Evolutionary conservation across 1,284 basidiomycete genomes (phyloP).

Genomic region (Sanghuangporus baumii): DNA sequence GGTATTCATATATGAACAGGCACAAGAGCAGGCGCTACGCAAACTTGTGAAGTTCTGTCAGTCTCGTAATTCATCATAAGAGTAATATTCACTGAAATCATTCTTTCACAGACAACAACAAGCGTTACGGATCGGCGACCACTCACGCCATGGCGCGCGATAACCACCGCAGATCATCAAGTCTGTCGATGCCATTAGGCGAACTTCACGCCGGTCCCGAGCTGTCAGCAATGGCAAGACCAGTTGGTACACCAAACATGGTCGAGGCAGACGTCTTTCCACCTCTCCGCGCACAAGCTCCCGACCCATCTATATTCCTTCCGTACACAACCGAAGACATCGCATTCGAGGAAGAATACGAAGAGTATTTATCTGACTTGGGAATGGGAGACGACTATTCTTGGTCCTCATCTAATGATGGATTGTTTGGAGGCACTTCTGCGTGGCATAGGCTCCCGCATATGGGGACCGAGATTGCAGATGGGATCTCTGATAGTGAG

Average conservation of each 20-base stretch:
- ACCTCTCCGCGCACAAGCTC: slow-evolving; percentile 73
- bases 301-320: slow-evolving; percentile 78
- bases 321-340: slow-evolving; percentile 83
- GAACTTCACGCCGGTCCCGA: slow-evolving; percentile 72
- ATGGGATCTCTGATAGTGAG: slow-evolving; percentile 85
- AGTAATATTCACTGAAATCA: slow-evolving; percentile 3
- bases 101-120: slow-evolving; percentile 60
- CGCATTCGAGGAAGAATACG: slow-evolving; percentile 83
- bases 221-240: slow-evolving; percentile 64
- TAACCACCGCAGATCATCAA: slow-evolving; percentile 65
- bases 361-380: slow-evolving; percentile 79
- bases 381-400: slow-evolving; percentile 46
- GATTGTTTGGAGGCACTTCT: slow-evolving; percentile 47
- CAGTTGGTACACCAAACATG: slow-evolving; percentile 69
- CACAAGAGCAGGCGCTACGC: slow-evolving; percentile 94
- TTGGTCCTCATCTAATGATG: slow-evolving; percentile 23
- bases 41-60: slow-evolving; percentile 92
- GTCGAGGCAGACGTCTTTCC: slow-evolving; percentile 80
- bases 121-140: slow-evolving; percentile 71
- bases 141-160: slow-evolving; percentile 47
- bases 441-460: slow-evolving; percentile 74
- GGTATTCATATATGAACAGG: slow-evolving; percentile 37
- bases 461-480: slow-evolving; percentile 65
- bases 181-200: slow-evolving; percentile 74
- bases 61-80: slow-evolving; percentile 25